A percentile compares a stretch with the other conserved stretches of the same genome.
These are phyloP conservation scores for Erigeron canadensis DNA, from an alignment of 129 eudicot species.

Conservation along the genomic window DNA sequence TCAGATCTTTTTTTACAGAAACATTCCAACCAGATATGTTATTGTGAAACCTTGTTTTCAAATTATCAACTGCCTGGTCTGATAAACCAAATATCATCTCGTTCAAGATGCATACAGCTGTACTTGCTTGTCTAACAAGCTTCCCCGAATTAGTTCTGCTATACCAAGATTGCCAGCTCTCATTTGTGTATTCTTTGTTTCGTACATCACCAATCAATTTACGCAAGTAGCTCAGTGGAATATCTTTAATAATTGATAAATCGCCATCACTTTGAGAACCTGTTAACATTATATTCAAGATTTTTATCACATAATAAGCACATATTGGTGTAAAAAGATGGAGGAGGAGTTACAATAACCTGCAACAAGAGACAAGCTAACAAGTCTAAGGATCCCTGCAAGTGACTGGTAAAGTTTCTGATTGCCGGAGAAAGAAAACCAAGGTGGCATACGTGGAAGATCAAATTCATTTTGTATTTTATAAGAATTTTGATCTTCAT, in stretches of 20 bases:
- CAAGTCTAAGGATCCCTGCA: conserved; percentile 78
- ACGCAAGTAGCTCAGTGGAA: conserved; percentile 77
- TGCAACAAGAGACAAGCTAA: conserved; percentile 68
- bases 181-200: conserved; percentile 51
- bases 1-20: conserved; percentile 28
- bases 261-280: conserved; percentile 59
- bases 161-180: conserved; percentile 92
- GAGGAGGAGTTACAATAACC: conserved; percentile 36
- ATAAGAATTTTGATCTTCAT: conserved; percentile 35
- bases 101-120: conserved; percentile 81
- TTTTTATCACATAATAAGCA: conserved; percentile 21
- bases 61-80: conserved; percentile 51
- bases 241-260: conserved; percentile 62
- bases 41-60: conserved; percentile 43
- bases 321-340: background rate
- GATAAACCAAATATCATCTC: conserved; percentile 90
- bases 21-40: conserved; percentile 42
- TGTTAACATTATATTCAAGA: conserved; percentile 26
- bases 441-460: conserved; percentile 96
- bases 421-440: conserved; percentile 71
- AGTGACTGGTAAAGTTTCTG: conserved; percentile 72
- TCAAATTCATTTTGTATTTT: conserved; percentile 45
- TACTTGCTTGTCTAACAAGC: conserved; percentile 86
- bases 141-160: conserved; percentile 66
- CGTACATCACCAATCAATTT: conserved; percentile 70